Base-by-base conservation (phyloP, 352 stramenopile species). In the Globisporangium takayamanum region DNA sequence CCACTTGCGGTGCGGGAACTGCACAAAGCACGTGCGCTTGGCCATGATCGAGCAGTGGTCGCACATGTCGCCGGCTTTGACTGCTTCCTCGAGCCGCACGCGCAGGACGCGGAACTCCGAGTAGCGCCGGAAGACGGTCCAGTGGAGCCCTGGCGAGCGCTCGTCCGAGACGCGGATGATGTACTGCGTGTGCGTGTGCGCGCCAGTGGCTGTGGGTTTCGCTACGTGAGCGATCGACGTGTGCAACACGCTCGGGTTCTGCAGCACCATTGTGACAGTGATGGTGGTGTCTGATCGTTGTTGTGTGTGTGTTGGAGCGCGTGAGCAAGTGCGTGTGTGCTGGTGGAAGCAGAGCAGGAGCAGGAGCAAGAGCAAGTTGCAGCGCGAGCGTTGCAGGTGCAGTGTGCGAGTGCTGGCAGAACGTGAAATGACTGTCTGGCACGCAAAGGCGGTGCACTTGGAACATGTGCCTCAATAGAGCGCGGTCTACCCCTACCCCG, bases 131-230 rank as follows among this genome's bases (percentile, higher is more conserved):
- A 92, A 90, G 53, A 95, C 82, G 28, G 77, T 89, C 85, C 85
- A 95, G 52, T 89, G 71, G 49, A 90, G 73, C 7, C 71, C 73
- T 0, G 74, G 67, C 15, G 68, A 83, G 62, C 85, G 85, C 60
- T 89, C 80, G 55, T 95, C 85, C 51, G 81, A 91, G 42, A 95
- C 85, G 67, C 80, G 73, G 64, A 95, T 85, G 45, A 92, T 67
- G 64, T 89, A 95, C 63, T 95, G 85, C 51, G 85, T 89, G 63
- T 86, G 78, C 37, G 77, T 73, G 66, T 95, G 85, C 42, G 80
- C 62, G 58, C 72, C 70, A 3, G 75, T 63, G 28, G 60, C 63
- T 26, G 78, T 74, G 20, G 84, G 81, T 55, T 88, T 89, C 59
- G 79, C 64, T 20, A 94, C 80, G 60, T 91, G 81, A 33, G 80